phyloP scores from a whole-genome alignment of 345 rosid genomes.

The Eucalyptus sp. region DNA sequence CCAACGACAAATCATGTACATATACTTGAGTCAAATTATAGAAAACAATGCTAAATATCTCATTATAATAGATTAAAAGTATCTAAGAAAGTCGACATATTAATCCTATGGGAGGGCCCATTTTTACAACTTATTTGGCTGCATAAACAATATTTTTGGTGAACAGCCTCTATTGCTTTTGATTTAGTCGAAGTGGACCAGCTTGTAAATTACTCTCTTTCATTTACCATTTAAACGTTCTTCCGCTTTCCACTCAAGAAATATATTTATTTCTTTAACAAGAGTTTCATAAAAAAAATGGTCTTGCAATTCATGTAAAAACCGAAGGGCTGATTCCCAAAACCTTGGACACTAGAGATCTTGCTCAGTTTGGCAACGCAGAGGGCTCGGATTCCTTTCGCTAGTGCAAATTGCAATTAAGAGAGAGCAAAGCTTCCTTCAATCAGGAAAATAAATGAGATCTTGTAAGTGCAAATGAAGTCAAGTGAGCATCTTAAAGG shows the following conservation, averaged over 20 bases:
- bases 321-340: background rate
- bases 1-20: background rate
- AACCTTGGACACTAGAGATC: background rate
- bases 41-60: fast-evolving
- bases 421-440: background rate
- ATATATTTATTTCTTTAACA: background rate
- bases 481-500: background rate
- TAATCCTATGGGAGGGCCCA: fast-evolving
- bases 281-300: fast-evolving
- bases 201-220: fast-evolving
- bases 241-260: fast-evolving
- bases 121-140: fast-evolving
- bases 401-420: background rate
- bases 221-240: fast-evolving
- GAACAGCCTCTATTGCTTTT: too few relatives aligned
- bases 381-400: background rate
- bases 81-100: background rate
- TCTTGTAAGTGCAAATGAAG: background rate
- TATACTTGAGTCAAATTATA: background rate
- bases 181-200: fast-evolving
- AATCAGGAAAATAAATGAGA: background rate
- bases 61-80: background rate
- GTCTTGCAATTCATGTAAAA: background rate
- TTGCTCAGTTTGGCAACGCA: fast-evolving
- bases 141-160: fast-evolving